Base-by-base conservation (phyloP, 176 grass and related monocot species). In the Pharus latifolius region DNA sequence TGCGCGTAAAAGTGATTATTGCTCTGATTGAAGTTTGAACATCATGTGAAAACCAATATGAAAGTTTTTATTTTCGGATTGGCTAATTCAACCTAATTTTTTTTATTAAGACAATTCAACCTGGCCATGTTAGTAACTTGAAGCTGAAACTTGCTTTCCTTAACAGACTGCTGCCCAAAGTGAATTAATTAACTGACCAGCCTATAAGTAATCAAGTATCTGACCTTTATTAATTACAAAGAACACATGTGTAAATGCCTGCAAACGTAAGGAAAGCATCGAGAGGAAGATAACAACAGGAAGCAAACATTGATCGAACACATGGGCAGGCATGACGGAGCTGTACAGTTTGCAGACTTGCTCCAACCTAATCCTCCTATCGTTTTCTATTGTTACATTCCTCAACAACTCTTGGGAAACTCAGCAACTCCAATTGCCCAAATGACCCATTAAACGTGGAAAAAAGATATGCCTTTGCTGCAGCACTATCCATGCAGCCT, bases 401-500 rank as follows among this genome's bases (percentile, higher is more conserved):
- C 2, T 67, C 29, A 41, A 16, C 78, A 11, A 37, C 65, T 57
- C n/a, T n/a, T n/a, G n/a, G n/a, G n/a, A n/a, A n/a, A n/a, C n/a
- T 62, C 62, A 85, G 44, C 82, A 31, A 74, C 61, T 79, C 75
- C 53, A n/a, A 45, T 60, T 35, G 58, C 24, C 56, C n/a, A n/a
- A n/a, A 84, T 74, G 60, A 35, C 74, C 75, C 61, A 20, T 43
- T 29, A 9, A 67, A 61, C 82, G 69, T 79, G 82, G 69, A 69
- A 55, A 69, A 55, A 77, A 59, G 60, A 25, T 15, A 0, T 47
- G 27, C 59, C 4, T 1, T n/a, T n/a, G n/a, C n/a, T n/a, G n/a
- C n/a, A n/a, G n/a, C n/a, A n/a, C n/a, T n/a, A n/a, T n/a, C 42
- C 29, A 32, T 22, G 65, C n/a, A 29, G 10, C 34, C 17, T 41